phyloP scores from a whole-genome alignment of 1,284 basidiomycete genomes.

The Trichosporon sp. region DNA sequence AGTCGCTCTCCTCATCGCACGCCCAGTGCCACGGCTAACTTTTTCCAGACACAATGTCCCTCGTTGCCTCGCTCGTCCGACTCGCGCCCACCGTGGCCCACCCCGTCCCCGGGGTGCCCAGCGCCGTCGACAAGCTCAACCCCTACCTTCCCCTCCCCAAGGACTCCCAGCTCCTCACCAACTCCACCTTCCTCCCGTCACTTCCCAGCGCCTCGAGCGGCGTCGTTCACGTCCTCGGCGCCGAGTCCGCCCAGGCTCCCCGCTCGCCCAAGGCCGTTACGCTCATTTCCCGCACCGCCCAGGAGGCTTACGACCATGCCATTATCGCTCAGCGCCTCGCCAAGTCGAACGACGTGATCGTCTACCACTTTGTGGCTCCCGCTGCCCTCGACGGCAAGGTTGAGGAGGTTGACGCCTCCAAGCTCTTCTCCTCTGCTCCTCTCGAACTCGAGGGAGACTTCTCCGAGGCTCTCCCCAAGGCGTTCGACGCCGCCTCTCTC shows the following conservation, averaged over 20 bases:
- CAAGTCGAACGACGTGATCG: constrained; percentile 57
- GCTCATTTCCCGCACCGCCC: constrained; percentile 60
- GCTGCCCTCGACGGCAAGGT: constrained; percentile 39
- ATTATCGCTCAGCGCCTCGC: constrained; percentile 67
- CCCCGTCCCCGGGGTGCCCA: constrained; percentile 30
- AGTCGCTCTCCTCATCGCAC: not conserved
- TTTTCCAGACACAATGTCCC: constrained; percentile 26
- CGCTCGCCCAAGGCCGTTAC: constrained; percentile 50
- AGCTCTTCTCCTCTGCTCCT: constrained; percentile 20
- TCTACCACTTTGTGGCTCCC: constrained; percentile 73
- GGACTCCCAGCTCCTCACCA: constrained; percentile 39
- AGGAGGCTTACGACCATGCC: constrained; percentile 68
- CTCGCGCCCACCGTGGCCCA: constrained; percentile 42
- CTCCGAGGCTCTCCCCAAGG: constrained; percentile 51
- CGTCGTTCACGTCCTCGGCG: constrained; percentile 40
- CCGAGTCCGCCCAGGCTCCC: constrained; percentile 31
- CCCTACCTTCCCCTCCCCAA: constrained; percentile 44
- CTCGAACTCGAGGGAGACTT: constrained; percentile 22
- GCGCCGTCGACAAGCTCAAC: constrained; percentile 35
- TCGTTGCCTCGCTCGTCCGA: constrained; percentile 35
- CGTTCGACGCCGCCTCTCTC: constrained; percentile 62
- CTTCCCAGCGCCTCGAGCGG: constrained; percentile 29
- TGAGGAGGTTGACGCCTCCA: constrained; percentile 59
- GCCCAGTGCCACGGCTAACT: not conserved
- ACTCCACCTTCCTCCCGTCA: constrained; percentile 39